phyloP scores from a whole-genome alignment of 768 basidiomycete species.

The Erythrobasidium yunnanense region DNA sequence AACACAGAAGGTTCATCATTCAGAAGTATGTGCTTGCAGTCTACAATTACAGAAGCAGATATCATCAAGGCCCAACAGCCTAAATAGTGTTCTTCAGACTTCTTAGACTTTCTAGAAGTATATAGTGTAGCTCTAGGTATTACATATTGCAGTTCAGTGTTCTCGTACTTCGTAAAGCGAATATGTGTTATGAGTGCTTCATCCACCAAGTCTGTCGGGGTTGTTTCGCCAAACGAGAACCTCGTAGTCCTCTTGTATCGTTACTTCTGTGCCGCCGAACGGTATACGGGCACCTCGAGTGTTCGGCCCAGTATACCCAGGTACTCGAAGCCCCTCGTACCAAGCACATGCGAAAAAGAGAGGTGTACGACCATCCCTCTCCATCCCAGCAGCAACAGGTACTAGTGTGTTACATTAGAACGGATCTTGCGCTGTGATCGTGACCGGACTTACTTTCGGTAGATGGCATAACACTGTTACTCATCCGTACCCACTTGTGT shows the following conservation, averaged over 20 bases:
- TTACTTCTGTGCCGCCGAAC: conserved; percentile 13
- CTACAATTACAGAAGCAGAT: conserved; percentile 8
- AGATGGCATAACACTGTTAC: not conserved
- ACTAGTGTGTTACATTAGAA: not conserved
- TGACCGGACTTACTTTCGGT: conserved; percentile 5
- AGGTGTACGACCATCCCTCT: conserved; percentile 25
- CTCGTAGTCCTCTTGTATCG: not conserved
- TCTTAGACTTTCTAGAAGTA: not conserved
- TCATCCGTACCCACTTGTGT: conserved; percentile 13
- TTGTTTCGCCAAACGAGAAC: conserved; percentile 14
- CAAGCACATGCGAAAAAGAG: conserved; percentile 14
- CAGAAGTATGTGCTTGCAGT: conserved; percentile 30
- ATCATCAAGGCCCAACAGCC: conserved; percentile 1
- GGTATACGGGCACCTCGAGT: conserved; percentile 9
- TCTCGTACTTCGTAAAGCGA: not conserved
- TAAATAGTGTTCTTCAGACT: not conserved
- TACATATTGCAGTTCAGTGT: not conserved
- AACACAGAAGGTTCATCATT: conserved; percentile 32
- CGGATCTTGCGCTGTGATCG: not conserved
- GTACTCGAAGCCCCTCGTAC: conserved; percentile 20
- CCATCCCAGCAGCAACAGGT: conserved; percentile 14
- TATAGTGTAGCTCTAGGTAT: not conserved
- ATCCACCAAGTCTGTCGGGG: not conserved
- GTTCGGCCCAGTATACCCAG: conserved; percentile 18
- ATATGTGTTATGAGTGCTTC: not conserved